Base-by-base conservation (phyloP, 2,329 filamentous ascomycete genomes). In the Thelonectria rubi region DNA sequence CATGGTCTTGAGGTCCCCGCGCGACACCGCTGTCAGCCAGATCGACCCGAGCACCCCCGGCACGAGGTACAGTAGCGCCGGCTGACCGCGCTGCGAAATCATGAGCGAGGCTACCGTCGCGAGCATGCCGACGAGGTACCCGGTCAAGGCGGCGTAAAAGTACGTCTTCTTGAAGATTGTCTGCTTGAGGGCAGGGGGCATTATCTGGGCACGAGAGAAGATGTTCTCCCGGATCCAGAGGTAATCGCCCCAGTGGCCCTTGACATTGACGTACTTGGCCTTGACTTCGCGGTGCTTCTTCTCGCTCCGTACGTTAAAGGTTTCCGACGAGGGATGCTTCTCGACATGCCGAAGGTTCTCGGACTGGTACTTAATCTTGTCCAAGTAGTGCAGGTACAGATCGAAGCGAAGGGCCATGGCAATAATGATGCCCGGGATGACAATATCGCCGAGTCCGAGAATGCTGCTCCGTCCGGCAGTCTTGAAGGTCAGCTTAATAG, bases 391-490 rank as follows among this genome's bases (percentile, higher is more conserved):
- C 55, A 93, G 82, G 79, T 92, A 95, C 8, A 97, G 82, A 73
- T 99, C 94, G 70, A 97, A 97, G n/a, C 94, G 88, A 21, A 99
- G 82, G 2, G 94, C 92, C 43, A 97, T 84, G 1, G 87, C 92
- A 64, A 98, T 90, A 78, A 97, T 89, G 72, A 98, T 93, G 9
- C 94, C 95, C 0, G 94, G 94, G 3, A 99, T 83, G 1, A 97
- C 91, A 60, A 99, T 91, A 73, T 99, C 94, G n/a, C 94, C 94
- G 0, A 98, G 84, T 0, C 94, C 94, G 8, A 99, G 88, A 85
- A 98, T 97, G 55, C 92, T 86, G 26, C 81, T 79, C 21, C 89
- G 88, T n/a, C 85, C 84, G 2, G 91, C 89, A 2, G 82, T 79
- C 20, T 82, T 76, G 65, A 97, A 96, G 5, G 95, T 84, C 8